A percentile compares a stretch with the other conserved stretches of the same genome.
phyloP scores from a whole-genome alignment of 2,329 filamentous ascomycete genomes.

The Aureobasidium sp. region DNA sequence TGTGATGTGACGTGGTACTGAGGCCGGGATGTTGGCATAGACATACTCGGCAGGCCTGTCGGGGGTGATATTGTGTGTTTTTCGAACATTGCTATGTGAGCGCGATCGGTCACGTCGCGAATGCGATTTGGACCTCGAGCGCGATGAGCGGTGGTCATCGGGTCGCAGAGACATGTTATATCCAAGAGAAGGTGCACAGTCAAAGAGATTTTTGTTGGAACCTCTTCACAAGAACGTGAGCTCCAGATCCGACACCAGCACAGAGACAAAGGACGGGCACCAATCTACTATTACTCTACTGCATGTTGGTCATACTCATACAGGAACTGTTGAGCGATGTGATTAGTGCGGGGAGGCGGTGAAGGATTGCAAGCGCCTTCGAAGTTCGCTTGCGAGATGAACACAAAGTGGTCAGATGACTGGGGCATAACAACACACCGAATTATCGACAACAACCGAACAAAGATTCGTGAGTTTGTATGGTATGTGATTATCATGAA shows the following conservation, averaged over 20 bases:
- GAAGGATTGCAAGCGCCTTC: conserved; percentile 14
- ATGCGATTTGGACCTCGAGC: conserved; percentile 38
- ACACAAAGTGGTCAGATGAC: not conserved
- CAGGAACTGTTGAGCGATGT: conserved; percentile 1
- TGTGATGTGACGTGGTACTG: conserved; percentile 17
- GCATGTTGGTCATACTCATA: not conserved
- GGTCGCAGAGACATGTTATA: conserved; percentile 34
- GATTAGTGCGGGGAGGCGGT: conserved; percentile 8
- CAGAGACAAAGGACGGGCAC: not conserved
- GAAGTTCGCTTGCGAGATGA: conserved; percentile 9
- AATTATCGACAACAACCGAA: not conserved
- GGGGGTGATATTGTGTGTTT: conserved; percentile 3
- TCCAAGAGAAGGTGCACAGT: not conserved
- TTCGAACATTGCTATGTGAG: conserved; percentile 33
- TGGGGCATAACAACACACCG: too few species aligned
- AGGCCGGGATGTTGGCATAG: conserved; percentile 21
- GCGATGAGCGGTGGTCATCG: conserved; percentile 32
- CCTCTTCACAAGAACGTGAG: not conserved
- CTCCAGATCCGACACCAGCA: not conserved
- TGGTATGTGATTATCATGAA: not conserved
- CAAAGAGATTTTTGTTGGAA: not conserved
- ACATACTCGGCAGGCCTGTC: conserved; percentile 16
- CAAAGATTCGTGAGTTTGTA: not conserved
- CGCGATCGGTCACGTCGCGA: conserved; percentile 29
- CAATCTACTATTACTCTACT: not conserved